Percentiles rank a stretch among this genome's conserved stretches.
Evolutionary conservation across 2,329 filamentous ascomycete genomes (phyloP).

Genomic region (Apiospora rasikravindrae): DNA sequence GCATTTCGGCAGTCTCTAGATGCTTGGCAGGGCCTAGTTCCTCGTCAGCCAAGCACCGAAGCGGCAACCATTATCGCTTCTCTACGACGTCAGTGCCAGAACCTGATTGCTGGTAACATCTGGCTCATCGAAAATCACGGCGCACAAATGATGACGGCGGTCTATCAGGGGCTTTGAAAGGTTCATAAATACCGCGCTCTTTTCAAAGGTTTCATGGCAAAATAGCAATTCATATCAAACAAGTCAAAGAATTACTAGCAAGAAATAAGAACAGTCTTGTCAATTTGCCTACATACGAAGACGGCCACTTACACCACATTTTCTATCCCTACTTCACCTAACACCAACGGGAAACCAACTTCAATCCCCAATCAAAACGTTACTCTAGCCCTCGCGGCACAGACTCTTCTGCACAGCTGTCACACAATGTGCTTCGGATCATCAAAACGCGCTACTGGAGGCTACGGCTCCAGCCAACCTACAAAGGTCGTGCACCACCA

Average conservation of each 20-base stretch:
- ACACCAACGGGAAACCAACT: no score
- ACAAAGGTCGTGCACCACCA: background rate
- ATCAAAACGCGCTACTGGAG: background rate
- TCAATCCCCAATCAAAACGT: background rate
- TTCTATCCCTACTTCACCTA: background rate
- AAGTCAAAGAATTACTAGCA: background rate
- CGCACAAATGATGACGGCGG: background rate
- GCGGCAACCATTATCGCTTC: background rate
- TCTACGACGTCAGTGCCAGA: background rate
- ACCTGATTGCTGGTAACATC: background rate
- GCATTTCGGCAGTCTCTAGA: background rate
- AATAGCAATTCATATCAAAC: background rate
- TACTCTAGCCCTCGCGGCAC: background rate
- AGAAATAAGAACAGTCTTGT: background rate
- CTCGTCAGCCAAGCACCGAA: background rate
- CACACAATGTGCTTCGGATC: background rate
- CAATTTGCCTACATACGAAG: background rate
- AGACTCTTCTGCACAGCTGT: background rate
- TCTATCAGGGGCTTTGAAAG: fast-evolving
- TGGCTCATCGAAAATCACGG: background rate
- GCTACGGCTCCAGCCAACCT: background rate
- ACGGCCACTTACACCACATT: background rate
- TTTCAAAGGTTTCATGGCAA: background rate
- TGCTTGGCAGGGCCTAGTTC: background rate
- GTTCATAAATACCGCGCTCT: background rate